These are phyloP conservation scores for Malus hybrid DNA, from an alignment of 331 rosid species.

Conservation along the genomic window DNA sequence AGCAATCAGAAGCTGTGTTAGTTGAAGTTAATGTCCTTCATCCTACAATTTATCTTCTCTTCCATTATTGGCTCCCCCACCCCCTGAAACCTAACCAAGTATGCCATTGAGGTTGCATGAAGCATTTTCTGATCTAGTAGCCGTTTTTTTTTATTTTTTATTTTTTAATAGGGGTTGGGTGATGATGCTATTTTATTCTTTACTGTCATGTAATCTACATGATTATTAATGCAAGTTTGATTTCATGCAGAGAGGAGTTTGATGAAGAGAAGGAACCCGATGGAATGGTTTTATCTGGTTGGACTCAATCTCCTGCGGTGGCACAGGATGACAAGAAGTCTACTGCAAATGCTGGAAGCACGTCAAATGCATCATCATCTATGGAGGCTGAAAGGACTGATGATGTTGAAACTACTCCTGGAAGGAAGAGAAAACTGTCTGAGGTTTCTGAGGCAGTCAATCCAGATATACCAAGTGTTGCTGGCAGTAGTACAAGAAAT, in stretches of 20 bases:
- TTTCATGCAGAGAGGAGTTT: constrained; percentile 44
- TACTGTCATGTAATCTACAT: background rate
- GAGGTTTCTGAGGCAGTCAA: constrained; percentile 26
- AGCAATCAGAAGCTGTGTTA: background rate
- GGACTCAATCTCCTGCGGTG: constrained; percentile 54
- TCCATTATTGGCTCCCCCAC: background rate
- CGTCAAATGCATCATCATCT: constrained; percentile 24
- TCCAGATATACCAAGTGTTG: constrained; percentile 13
- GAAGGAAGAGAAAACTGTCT: constrained; percentile 55
- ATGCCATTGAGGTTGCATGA: background rate
- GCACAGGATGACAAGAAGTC: constrained; percentile 48
- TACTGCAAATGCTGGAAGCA: constrained; percentile 47
- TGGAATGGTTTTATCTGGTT: constrained; percentile 86
- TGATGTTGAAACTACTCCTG: constrained; percentile 21
- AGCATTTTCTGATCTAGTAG: background rate
- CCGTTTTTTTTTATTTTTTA: too few species aligned
- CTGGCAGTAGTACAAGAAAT: constrained; percentile 26
- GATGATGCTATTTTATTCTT: background rate
- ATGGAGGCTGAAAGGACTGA: constrained; percentile 34
- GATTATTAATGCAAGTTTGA: background rate
- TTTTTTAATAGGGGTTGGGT: background rate
- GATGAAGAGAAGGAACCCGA: constrained; percentile 99
- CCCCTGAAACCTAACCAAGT: background rate
- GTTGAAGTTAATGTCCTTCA: background rate
- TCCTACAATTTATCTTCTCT: background rate